Evolutionary conservation across 2,329 filamentous ascomycete genomes (phyloP), one percentile per base, ranked within the genome.

Genomic region (Plenodomus tracheiphilus): DNA sequence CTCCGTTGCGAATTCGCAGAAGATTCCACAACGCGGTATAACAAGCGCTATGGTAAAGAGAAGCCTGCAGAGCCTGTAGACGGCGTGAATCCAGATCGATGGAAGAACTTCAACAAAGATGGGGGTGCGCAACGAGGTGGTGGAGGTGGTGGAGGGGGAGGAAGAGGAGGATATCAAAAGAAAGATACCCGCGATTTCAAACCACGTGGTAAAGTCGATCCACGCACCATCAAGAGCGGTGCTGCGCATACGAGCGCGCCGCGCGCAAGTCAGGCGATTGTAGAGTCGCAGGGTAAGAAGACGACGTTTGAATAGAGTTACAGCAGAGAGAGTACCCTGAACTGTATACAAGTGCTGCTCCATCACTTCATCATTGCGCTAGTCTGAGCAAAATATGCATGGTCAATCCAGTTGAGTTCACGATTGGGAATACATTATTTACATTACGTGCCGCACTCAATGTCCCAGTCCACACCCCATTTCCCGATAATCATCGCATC

Each of bases 1-100:
- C 79, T 99, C 59, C 89, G 93, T 69, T 85, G 94, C 70, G 93
- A 99, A 72, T 91, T 93, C 64, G 94, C 94, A 17, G 94, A 99
- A 75, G 94, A 97, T 72, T 85, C 92, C 49, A 85, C 90, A 61
- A 84, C 85, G 28, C 80, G 94, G 49, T 99, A 99, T 74, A 93
- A 93, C 78, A 99, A 97, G 80, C 85, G 94, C 1, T 97, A 88
- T 67, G 88, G 90, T 56, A 93, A 92, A 72, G 86, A 86, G 35
- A 81, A 80, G 25, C 62, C 56, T 30, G 44, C 39, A 13, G 64
- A 57, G 15, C 55, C 59, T 4, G 53, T 61, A 11, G 60, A 66
- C 11, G 79, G 76, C 2, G 62, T 65, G 1, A 62, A 69, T 32
- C 64, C 65, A 32, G 60, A 64, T 28, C 51, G 65, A 25, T 61